phyloP scores from a whole-genome alignment of 805 yeast genomes.

The Barnettozyma wickerhamii region DNA sequence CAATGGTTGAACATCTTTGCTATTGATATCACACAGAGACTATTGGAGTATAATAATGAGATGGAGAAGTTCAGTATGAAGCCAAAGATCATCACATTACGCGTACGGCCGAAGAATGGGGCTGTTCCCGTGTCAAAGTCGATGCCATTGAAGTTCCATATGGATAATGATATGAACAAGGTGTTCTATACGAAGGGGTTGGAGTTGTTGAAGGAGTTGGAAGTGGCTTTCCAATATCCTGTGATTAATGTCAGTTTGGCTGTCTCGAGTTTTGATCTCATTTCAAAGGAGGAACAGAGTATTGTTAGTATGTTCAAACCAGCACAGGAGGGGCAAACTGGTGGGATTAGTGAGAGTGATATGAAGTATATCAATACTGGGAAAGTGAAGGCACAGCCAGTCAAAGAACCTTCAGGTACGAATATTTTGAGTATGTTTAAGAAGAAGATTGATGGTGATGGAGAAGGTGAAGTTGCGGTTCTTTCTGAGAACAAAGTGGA shows the following conservation, averaged over 20 bases:
- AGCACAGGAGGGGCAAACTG: constrained; percentile 8
- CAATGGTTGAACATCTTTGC: constrained; percentile 79
- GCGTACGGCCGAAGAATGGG: constrained; percentile 22
- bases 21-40: constrained; percentile 69
- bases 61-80: constrained; percentile 28
- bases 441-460: not conserved
- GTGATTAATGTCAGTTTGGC: constrained; percentile 46
- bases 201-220: constrained; percentile 39
- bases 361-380: constrained; percentile 4
- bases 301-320: constrained; percentile 5
- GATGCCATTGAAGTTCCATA: constrained; percentile 16
- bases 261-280: constrained; percentile 48
- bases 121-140: constrained; percentile 27
- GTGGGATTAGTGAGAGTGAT: constrained; percentile 8
- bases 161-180: constrained; percentile 2
- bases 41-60: constrained; percentile 74
- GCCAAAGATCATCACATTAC: constrained; percentile 44
- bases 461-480: not conserved
- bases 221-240: constrained; percentile 38
- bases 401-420: not conserved
- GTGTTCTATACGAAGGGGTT: constrained; percentile 29
- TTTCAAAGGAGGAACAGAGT: constrained; percentile 4
- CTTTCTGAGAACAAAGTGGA: not conserved
- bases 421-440: constrained; percentile 1
- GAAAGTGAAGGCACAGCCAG: not conserved